Evolutionary conservation across 2,329 filamentous ascomycete genomes (phyloP), one percentile per base, ranked within the genome.

Genomic region (Calcarisporium arbuscula): DNA sequence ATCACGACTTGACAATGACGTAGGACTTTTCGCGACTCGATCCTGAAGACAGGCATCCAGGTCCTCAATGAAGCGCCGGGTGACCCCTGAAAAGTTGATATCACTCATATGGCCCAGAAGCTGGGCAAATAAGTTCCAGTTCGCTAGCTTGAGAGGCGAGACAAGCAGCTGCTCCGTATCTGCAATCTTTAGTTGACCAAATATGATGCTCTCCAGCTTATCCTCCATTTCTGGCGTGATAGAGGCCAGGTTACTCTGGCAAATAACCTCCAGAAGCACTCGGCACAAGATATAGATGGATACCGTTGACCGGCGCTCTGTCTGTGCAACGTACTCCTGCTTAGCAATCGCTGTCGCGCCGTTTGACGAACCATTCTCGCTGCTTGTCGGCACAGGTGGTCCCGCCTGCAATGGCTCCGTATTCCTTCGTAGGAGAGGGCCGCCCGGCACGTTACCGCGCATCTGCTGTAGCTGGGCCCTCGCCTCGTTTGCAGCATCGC

Each of bases 211-310:
- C 55, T 96, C 90, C 5, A 98, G 70, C 47, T 94, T 90, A 42
- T 92, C 86, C 40, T 94, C 89, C 78, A 95, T 94, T 47, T 95
- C 90, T 2, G 79, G 70, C 6, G 85, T 94, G 46, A 98, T 86
- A 15, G 79, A 83, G 21, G 79, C 72, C 28, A 96, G 65, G 19
- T 74, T 89, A 50, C 87, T 95, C 58, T 96, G 88, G 25, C 82
- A 81, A 56, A 96, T 92, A 31, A 98, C 89, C 56, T 96, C 88
- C 36, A 95, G 83, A 32, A 98, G 67, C 7, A 96, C 90, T 19
- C 92, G 79, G 54, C 92, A 98, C 4, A 98, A 75, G 15, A 98
- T 85, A 53, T 95, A 98, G 32, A 95, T 95, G 2, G 94, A 95
- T 4, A 95, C 85, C 0, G 86, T 94, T 5, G 90, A 95, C 26